phyloP scores from a whole-genome alignment of 495 filamentous ascomycete species.

The Mytilinidion resinicola region DNA sequence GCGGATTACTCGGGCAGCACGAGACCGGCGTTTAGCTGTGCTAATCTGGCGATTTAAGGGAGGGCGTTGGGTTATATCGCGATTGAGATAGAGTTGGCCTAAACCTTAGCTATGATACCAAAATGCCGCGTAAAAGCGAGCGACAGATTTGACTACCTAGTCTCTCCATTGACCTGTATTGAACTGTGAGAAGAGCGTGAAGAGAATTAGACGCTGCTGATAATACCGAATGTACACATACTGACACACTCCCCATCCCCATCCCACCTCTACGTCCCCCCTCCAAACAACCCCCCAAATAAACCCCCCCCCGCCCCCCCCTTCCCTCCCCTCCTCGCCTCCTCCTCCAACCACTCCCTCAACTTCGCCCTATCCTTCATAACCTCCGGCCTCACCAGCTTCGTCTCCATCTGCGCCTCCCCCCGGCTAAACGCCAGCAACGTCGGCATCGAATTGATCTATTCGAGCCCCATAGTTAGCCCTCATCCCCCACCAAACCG shows the following conservation, averaged over 20 bases:
- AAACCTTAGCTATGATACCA: too few species aligned
- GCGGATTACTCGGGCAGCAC: conserved; percentile 39
- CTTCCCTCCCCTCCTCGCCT: conserved; percentile 48
- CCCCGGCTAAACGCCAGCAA: conserved; percentile 58
- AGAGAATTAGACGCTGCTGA: too few species aligned
- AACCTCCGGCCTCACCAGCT: conserved; percentile 47
- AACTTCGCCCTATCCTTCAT: conserved; percentile 51
- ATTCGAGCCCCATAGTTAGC: conserved; percentile 2
- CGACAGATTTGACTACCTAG: too few species aligned
- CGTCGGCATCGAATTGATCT: conserved; percentile 60
- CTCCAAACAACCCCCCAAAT: conserved; percentile 30
- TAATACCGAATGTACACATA: too few species aligned
- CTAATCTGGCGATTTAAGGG: conserved; percentile 41
- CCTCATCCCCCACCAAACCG: background rate
- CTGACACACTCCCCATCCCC: too few species aligned
- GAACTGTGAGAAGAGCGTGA: too few species aligned
- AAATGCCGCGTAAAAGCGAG: too few species aligned
- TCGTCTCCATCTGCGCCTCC: conserved; percentile 50
- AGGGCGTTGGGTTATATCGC: too few species aligned
- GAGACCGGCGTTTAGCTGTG: conserved; percentile 44
- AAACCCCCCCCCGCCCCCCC: conserved; percentile 39
- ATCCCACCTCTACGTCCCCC: too few species aligned
- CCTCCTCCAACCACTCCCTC: conserved; percentile 54
- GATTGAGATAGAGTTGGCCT: too few species aligned
- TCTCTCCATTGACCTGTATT: too few species aligned